Conservation (phyloP, 345 rosid species). For the Heritiera fomes region DNA sequence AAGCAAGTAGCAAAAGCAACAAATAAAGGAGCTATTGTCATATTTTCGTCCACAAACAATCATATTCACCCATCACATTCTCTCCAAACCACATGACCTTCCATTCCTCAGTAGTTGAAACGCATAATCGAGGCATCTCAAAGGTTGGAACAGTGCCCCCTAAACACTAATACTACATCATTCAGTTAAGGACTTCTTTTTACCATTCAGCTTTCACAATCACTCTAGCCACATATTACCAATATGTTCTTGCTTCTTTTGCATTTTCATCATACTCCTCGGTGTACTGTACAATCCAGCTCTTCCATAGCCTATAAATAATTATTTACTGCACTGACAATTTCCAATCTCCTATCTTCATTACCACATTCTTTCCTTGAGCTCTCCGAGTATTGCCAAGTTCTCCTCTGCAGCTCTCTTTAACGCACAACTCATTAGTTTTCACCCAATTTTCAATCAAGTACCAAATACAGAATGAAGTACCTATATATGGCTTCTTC, state of each 20-base stretch:
- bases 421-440: neutral
- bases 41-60: neutral
- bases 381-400: neutral
- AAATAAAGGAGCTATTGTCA: neutral
- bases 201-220: neutral
- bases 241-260: neutral
- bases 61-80: neutral
- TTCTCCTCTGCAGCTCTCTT: neutral
- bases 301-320: neutral
- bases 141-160: neutral
- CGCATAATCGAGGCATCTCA: neutral
- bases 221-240: neutral
- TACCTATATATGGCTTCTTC: neutral
- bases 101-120: neutral
- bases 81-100: neutral
- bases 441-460: neutral
- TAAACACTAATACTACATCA: neutral
- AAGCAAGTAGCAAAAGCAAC: conserved; percentile 9
- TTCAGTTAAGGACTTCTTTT: neutral
- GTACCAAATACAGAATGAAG: neutral
- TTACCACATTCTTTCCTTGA: neutral
- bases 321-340: neutral
- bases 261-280: neutral
- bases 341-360: neutral
- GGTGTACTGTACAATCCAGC: neutral